phyloP scores from a whole-genome alignment of 768 basidiomycete genomes.

The Cantharellus anzutake region DNA sequence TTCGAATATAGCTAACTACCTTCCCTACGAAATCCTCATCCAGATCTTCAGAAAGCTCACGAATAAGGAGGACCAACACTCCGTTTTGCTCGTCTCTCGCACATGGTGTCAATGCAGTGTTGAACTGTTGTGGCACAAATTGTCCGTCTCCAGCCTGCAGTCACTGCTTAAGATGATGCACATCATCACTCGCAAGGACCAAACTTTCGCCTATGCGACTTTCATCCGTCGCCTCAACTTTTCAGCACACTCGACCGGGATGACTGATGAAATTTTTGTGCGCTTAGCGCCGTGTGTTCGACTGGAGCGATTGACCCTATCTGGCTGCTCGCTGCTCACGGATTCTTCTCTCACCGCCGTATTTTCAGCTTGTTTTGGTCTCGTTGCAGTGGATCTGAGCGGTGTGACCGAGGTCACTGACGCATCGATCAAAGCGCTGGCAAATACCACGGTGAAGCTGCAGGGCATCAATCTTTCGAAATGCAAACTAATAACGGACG shows the following conservation, averaged over 20 bases:
- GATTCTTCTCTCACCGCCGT: constrained; percentile 42
- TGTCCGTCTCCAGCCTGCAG: constrained; percentile 45
- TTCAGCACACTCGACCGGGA: constrained; percentile 41
- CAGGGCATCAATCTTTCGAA: constrained; percentile 86
- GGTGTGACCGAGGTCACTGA: constrained; percentile 53
- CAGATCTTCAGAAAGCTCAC: constrained; percentile 78
- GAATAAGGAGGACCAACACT: constrained; percentile 50
- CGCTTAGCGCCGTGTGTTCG: constrained; percentile 56
- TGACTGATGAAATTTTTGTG: constrained; percentile 56
- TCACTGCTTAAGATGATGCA: constrained; percentile 64
- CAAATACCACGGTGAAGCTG: constrained; percentile 45
- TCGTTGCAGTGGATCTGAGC: constrained; percentile 75
- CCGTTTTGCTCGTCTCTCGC: constrained; percentile 62
- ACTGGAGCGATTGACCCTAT: constrained; percentile 76
- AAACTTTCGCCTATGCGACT: constrained; percentile 71
- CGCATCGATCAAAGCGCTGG: constrained; percentile 49
- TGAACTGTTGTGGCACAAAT: constrained; percentile 88
- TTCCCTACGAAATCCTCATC: constrained; percentile 85
- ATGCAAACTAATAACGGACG: constrained; percentile 64
- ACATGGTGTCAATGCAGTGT: constrained; percentile 94
- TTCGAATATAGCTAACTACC: constrained; percentile 35
- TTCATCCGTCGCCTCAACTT: constrained; percentile 90
- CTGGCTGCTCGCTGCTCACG: constrained; percentile 52
- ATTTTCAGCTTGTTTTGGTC: constrained; percentile 48
- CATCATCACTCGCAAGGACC: constrained; percentile 39